phyloP scores from a whole-genome alignment of 805 yeast genomes.

The Yamadazyma tumulicola region DNA sequence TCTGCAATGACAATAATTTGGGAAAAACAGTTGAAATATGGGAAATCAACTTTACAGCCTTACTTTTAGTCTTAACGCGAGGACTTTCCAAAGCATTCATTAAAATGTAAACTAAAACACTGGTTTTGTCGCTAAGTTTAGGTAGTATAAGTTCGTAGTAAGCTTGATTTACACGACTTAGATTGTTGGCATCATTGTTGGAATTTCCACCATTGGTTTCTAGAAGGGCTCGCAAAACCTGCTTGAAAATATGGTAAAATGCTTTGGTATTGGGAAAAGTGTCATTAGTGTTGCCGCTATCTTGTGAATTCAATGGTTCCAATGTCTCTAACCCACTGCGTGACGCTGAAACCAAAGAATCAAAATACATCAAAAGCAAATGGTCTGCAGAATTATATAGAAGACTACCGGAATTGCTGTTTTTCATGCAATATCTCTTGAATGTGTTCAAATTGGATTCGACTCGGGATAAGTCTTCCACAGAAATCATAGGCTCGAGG shows the following conservation, averaged over 20 bases:
- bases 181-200: neutral
- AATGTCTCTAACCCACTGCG: too few relatives aligned
- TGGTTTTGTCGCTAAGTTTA: neutral
- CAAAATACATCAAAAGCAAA: neutral
- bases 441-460: too few relatives aligned
- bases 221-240: neutral
- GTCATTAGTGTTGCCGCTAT: neutral
- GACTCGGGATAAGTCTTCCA: neutral
- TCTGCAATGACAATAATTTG: conserved; percentile 44
- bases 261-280: neutral
- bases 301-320: neutral
- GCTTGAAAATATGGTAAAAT: neutral
- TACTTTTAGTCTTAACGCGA: conserved; percentile 35
- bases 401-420: too few relatives aligned
- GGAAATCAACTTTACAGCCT: conserved; percentile 64
- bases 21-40: conserved; percentile 52
- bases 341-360: neutral
- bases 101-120: neutral
- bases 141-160: neutral
- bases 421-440: too few relatives aligned
- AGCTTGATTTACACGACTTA: neutral
- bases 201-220: too few relatives aligned
- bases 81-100: conserved; percentile 22
- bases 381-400: neutral
- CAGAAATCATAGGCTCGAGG: neutral